Base-by-base conservation (phyloP, 352 stramenopile genomes). In the Globisporangium abappressorium region DNA sequence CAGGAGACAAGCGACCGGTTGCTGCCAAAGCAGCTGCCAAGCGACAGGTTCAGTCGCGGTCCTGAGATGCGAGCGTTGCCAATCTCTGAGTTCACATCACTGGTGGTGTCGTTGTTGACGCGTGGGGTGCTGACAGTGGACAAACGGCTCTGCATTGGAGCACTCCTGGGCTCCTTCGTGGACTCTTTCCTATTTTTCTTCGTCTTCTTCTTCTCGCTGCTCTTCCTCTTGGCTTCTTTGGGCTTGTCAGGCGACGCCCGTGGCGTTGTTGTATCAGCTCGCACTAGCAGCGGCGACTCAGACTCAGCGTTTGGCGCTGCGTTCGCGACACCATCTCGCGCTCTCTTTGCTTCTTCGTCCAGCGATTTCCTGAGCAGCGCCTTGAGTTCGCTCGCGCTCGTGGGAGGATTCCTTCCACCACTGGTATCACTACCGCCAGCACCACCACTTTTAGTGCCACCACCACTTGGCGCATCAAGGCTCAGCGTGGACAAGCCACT, bases 201-300 rank as follows among this genome's bases (percentile, higher is more conserved):
- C 34, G 5, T 49, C 34, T 61, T 57, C n/a, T 46, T 62, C 63
- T 30, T 43, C 24, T 62, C 20, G 24, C 20, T 14, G 30, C 11
- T 20, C 28, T 34, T 53, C 41, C 62, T 47, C n/a, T 63, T 53
- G n/a, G 15, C 24, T 60, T 55, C n/a, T 55, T 34, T 61, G 55
- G 18, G 18, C 64, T 70, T 65, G 8, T 65, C 12, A 1, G 66
- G 61, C 34, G 68, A 71, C 20, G 67, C 36, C 20, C 36, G n/a
- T 12, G 26, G 8, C n/a, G 8, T 65, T 33, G 22, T 61, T n/a
- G n/a, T 68, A 20, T 79, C 70, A 4, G 68, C 51, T 3, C 64
- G 68, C 24, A 75, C 54, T 15, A 91, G 64, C 11, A 88, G 57
- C 3, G 79, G 74, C 1, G 81, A 74, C 33, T 86, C 76, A 6